Base-by-base conservation (phyloP, 2,329 filamentous ascomycete species). In the Aspergillus sp. region DNA sequence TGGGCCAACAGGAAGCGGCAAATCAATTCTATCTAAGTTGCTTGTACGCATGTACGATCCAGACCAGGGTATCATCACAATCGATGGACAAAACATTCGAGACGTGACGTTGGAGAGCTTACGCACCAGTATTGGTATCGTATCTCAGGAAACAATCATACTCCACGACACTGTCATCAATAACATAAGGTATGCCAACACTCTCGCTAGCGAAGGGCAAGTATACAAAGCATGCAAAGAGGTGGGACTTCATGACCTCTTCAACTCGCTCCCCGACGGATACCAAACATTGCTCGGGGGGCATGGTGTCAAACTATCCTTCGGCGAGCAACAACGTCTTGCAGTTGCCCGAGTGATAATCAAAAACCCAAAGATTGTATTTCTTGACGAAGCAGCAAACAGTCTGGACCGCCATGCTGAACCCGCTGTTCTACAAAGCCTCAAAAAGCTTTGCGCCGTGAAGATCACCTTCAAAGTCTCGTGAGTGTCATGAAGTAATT, bases 101-200 rank as follows among this genome's bases (percentile, higher is more conserved):
- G 77, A 84, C 26, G 80, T 90, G 2, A 85, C 82, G 0, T 76
- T 88, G 14, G 77, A 80, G 57, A 86, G 82, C 50, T 75, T 90
- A 2, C 81, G 87, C 10, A 80, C 84, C 20, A 77, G 79, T 2
- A 80, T 90, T 26, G 87, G 86, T 20, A 80, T 88, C 12, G 87
- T 90, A 0, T 87, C 87, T 2, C 85, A 90, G 71, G 84, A 87
- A 61, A 83, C 87, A 0, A 77, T 82, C 0, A 76, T 90, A 9
- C 90, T 90, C 76, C 87, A 89, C 68, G 80, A 82, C 32, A 84
- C 84, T 1, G 82, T 90, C 47, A 80, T 86, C 68, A 82, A 88
- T 18, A 90, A 90, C 66, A 76, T 90, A 24, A 81, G 81, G 2
- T 90, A 90, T 70, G 85, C 85, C 2, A 81, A 82, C 11, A 81